Percentiles rank a stretch among this genome's conserved stretches.
These are phyloP conservation scores for Cymbidium sinense DNA, from an alignment of 106 monocot genomes.

Conservation along the genomic window DNA sequence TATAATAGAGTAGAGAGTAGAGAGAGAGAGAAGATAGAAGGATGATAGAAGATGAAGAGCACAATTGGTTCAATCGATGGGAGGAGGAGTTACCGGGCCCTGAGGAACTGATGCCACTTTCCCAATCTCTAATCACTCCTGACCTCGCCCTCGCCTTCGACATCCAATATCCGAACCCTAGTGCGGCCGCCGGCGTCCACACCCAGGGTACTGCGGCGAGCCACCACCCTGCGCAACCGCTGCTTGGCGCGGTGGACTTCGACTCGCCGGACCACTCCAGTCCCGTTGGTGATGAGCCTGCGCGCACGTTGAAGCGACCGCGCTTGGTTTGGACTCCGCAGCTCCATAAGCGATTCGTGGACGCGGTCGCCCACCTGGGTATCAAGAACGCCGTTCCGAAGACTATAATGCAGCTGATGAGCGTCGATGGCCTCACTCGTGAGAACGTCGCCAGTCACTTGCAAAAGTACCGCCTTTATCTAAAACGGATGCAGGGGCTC, in stretches of 20 bases:
- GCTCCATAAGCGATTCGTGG: constrained; percentile 55
- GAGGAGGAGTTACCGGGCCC: constrained; percentile 43
- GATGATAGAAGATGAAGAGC: constrained; percentile 22
- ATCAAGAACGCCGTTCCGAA: constrained; percentile 59
- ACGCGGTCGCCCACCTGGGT: constrained; percentile 42
- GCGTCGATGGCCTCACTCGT: too few relatives aligned
- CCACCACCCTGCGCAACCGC: background rate
- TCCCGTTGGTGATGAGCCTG: constrained; percentile 21
- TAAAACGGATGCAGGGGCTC: constrained; percentile 19
- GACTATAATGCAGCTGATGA: constrained; percentile 56
- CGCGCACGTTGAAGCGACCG: constrained; percentile 35
- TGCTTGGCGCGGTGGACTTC: background rate
- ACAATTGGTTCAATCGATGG: constrained; percentile 39
- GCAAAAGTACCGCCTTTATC: constrained; percentile 54
- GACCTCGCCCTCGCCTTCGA: constrained; percentile 42
- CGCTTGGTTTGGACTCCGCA: too few relatives aligned
- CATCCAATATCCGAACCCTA: constrained; percentile 11
- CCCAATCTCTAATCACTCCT: constrained; percentile 44
- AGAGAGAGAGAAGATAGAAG: background rate
- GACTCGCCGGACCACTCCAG: background rate
- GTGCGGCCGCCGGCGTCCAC: background rate
- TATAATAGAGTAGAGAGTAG: background rate
- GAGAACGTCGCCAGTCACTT: constrained; percentile 63
- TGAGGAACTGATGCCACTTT: constrained; percentile 43
- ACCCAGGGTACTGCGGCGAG: background rate